Evolutionary conservation across 331 rosid species (phyloP).

Genomic region (Arachis monticola): DNA sequence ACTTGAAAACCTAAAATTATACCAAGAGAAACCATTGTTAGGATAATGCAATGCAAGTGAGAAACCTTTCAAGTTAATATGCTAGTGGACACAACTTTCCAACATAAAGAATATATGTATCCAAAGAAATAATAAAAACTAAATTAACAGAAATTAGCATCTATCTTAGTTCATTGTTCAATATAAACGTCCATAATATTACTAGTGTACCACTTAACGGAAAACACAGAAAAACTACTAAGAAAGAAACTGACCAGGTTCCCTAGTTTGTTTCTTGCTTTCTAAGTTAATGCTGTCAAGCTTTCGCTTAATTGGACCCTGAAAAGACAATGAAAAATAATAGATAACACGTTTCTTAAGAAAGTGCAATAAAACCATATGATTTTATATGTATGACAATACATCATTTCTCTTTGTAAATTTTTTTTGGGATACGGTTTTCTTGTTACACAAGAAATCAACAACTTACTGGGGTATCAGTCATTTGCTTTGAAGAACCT

Average conservation of each 20-base stretch:
- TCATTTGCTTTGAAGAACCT: conserved; percentile 11
- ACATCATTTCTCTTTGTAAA: background rate
- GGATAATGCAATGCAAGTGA: background rate
- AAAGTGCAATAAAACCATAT: background rate
- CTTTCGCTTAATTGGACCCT: conserved; percentile 3
- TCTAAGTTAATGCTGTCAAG: background rate
- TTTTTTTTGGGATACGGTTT: background rate
- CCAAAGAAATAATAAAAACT: no score
- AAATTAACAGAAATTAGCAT: no score
- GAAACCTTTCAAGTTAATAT: background rate
- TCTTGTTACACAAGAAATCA: background rate
- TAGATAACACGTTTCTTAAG: background rate
- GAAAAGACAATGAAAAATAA: background rate
- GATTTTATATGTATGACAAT: background rate
- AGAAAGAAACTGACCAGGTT: background rate
- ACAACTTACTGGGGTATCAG: conserved; percentile 16
- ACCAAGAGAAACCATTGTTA: background rate
- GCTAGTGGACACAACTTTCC: no score
- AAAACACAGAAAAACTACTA: background rate
- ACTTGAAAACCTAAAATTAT: background rate
- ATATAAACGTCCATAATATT: no score
- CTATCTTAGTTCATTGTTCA: no score
- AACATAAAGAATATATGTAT: no score
- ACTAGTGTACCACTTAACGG: no score
- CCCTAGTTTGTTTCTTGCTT: conserved; percentile 3